Percentiles rank a stretch among this genome's conserved stretches.
phyloP scores from a whole-genome alignment of 1,284 basidiomycete species.

The Ustilago hordei region DNA sequence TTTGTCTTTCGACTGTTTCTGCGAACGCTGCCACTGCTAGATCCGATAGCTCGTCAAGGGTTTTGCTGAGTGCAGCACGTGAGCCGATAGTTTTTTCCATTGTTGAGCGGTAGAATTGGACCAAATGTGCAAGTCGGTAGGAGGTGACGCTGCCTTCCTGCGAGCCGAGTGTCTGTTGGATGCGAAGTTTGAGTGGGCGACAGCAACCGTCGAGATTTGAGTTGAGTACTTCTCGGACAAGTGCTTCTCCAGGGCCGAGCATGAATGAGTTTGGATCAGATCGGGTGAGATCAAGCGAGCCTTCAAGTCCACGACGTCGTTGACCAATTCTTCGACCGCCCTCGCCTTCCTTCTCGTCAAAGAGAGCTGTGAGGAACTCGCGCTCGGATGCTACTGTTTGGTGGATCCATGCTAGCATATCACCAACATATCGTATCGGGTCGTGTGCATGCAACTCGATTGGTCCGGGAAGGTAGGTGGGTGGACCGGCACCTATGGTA shows the following conservation, averaged over 20 bases:
- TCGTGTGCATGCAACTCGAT: conserved; percentile 98
- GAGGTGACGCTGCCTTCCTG: conserved; percentile 92
- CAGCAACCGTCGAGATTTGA: conserved; percentile 84
- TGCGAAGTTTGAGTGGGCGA: conserved; percentile 78
- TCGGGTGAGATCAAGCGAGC: conserved; percentile 46
- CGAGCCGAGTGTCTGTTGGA: conserved; percentile 89
- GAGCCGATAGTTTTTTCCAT: conserved; percentile 91
- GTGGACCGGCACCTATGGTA: conserved; percentile 81
- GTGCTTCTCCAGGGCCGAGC: conserved; percentile 36
- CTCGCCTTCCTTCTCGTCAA: conserved; percentile 71
- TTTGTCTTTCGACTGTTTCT: conserved; percentile 56
- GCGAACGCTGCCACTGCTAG: conserved; percentile 51
- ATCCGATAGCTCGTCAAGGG: conserved; percentile 77
- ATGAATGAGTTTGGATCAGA: conserved; percentile 23
- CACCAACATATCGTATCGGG: conserved; percentile 92
- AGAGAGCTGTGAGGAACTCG: conserved; percentile 73
- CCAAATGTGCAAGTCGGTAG: conserved; percentile 90
- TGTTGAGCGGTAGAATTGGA: conserved; percentile 92
- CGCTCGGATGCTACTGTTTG: conserved; percentile 93
- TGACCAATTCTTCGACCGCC: conserved; percentile 65
- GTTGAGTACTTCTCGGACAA: conserved; percentile 82
- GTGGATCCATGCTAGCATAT: conserved; percentile 99
- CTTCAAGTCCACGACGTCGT: conserved; percentile 45
- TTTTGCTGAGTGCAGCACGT: conserved; percentile 80
- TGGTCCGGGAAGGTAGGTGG: conserved; percentile 86